These are phyloP conservation scores for Trypanosomatidae sp. DNA, from an alignment of 208 protist species.

Conservation along the genomic window DNA sequence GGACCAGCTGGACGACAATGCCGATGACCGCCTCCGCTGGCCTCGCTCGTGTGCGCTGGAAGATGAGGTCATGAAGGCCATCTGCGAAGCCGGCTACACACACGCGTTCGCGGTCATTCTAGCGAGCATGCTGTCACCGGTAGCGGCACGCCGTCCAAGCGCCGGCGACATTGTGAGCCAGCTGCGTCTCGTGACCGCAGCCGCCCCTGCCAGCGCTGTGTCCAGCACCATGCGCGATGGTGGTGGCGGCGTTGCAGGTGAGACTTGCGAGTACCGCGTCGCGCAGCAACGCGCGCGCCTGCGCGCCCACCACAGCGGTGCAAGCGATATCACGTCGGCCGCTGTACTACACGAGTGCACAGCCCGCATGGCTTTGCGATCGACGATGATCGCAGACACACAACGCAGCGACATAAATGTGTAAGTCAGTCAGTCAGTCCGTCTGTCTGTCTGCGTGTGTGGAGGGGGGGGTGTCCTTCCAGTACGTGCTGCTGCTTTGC, in stretches of 20 bases:
- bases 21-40: slow-evolving; percentile 18
- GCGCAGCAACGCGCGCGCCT: not conserved
- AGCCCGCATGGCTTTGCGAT: slow-evolving; percentile 21
- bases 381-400: not conserved
- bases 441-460: not conserved
- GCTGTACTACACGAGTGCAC: slow-evolving; percentile 18
- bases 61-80: slow-evolving; percentile 5
- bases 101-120: slow-evolving; percentile 13
- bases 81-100: slow-evolving; percentile 17
- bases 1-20: not conserved
- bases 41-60: slow-evolving; percentile 27
- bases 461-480: not conserved
- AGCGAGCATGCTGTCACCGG: slow-evolving; percentile 25
- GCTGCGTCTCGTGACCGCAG: slow-evolving; percentile 11
- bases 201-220: not conserved
- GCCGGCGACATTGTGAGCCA: slow-evolving; percentile 19
- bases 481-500: not conserved
- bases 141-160: slow-evolving; percentile 28
- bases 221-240: not conserved
- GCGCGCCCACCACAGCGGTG: not conserved
- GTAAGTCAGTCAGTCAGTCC: not conserved
- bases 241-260: not conserved
- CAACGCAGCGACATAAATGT: not conserved
- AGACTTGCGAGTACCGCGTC: not conserved
- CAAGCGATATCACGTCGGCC: slow-evolving; percentile 4